Evolutionary conservation across 441 rosid species (phyloP), one percentile per base, ranked within the genome.

Genomic region (Isatis lusitanica): DNA sequence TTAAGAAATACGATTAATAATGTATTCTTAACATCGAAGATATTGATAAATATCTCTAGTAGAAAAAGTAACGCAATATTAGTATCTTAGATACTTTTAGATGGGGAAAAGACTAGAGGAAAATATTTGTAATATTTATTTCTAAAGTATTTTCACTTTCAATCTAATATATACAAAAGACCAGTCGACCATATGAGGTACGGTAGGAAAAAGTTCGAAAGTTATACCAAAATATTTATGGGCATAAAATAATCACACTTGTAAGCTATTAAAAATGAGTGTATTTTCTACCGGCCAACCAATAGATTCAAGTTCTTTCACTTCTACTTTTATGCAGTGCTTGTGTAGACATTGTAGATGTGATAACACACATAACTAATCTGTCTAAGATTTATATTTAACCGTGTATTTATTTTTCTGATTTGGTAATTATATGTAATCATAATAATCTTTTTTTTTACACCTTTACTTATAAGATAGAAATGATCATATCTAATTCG

Each of bases 231-330:
- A 15, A 12, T 18, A 39, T 15, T 24, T n/a, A 7, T 9, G 10
- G 24, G 36, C 30, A 5, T 17, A 58, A 16, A 9, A 38, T 47
- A n/a, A 47, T 11, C 17, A 28, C 48, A 11, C 12, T 7, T 6
- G 47, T 64, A 47, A 46, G 16, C 3, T 47, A 31, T 13, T 51
- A 55, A 46, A 64, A 61, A 40, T 6, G 11, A 63, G 15, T 63
- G 31, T 64, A 17, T 17, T 47, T 43, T 48, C 39, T 48, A 31
- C 76, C 76, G 76, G 46, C 76, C 56, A 53, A 47, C 76, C 70
- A 63, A 63, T 72, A 52, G 47, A 43, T 9, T 21, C 31, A 30
- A 21, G 3, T 9, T 62, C 31, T 51, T 35, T 35, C 9, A 1
- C 9, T 17, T 39, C 7, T 61, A 30, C 11, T 46, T 17, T 46